Evolutionary conservation across 1,284 basidiomycete genomes (phyloP).

Genomic region (Takashimella koratensis): DNA sequence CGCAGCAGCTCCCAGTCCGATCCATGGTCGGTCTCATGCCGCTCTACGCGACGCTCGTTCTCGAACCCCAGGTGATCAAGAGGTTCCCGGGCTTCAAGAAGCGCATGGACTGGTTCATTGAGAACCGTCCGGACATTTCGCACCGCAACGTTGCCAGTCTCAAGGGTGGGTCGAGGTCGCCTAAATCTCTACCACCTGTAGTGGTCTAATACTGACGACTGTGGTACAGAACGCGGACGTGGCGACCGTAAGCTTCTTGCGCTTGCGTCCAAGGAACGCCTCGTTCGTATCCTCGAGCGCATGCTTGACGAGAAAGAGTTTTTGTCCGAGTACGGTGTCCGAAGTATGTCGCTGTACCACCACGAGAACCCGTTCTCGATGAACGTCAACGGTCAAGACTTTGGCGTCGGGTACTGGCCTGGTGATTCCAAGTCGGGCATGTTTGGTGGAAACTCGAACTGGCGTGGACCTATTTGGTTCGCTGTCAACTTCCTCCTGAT

Average conservation of each 20-base stretch:
- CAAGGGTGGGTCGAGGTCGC: constrained; percentile 59
- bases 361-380: constrained; percentile 92
- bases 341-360: constrained; percentile 89
- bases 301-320: constrained; percentile 98
- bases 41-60: constrained; percentile 86
- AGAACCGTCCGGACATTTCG: constrained; percentile 82
- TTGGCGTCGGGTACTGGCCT: constrained; percentile 95
- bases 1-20: constrained; percentile 84
- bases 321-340: constrained; percentile 87
- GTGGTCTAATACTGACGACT: constrained; percentile 6
- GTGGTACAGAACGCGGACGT: constrained; percentile 63
- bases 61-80: constrained; percentile 84
- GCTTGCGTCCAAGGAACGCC: constrained; percentile 83
- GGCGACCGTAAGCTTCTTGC: constrained; percentile 86
- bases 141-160: constrained; percentile 95
- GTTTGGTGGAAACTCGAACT: constrained; percentile 93
- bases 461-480: constrained; percentile 83
- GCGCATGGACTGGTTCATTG: constrained; percentile 96
- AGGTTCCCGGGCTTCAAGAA: constrained; percentile 97
- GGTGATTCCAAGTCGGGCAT: constrained; percentile 94
- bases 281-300: constrained; percentile 83
- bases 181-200: not conserved
- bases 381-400: constrained; percentile 84
- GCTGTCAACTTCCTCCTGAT: constrained; percentile 92
- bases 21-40: constrained; percentile 94